Base-by-base conservation (phyloP, 768 basidiomycete genomes). In the Cantharellus cinnabarinus region DNA sequence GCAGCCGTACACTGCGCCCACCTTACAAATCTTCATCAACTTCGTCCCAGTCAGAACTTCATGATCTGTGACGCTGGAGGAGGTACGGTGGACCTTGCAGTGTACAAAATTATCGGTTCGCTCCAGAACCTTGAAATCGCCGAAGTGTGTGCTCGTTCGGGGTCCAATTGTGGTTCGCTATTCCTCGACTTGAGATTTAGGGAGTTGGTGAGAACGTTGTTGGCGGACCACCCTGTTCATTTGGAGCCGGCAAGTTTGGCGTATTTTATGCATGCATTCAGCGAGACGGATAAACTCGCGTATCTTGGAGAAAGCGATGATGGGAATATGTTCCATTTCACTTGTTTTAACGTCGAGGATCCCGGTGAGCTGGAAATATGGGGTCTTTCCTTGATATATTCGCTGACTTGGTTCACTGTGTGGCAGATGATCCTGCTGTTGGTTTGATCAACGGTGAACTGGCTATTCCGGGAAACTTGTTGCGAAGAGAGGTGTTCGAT, bases 41-140 rank as follows among this genome's bases (percentile, higher is more conserved):
- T 90, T 58, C 80, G 78, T 56, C 77, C 85, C 0, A 82, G 81
- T 35, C 86, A 90, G 65, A 86, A 81, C 62, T 90, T 90, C 66
- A 81, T 90, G 68, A 84, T 91, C n/a, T 87, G 84, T 65, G 89
- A 91, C 69, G 88, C 87, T 15, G 89, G 85, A 66, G 86, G 87
- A 67, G 41, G 58, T 7, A 7, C 38, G 3, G 38, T n/a, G 1
- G 74, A 76, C 59, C 67, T 74, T 3, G 74, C 73, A 3, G 70
- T 72, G 14, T 76, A 75, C 68, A 71, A 71, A 76, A 83, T 90
- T 53, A 84, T 84, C 57, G 89, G 88, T 3, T 77, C 86, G 63
- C 75, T 85, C 68, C 72, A 80, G 7, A 79, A 79, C 65, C 77
- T 90, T n/a, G 88, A 90, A 69, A 89, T 91, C 60, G 88, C 87